These are phyloP conservation scores for Withania somnifera DNA, from an alignment of 305 asterid genomes.

Conservation along the genomic window DNA sequence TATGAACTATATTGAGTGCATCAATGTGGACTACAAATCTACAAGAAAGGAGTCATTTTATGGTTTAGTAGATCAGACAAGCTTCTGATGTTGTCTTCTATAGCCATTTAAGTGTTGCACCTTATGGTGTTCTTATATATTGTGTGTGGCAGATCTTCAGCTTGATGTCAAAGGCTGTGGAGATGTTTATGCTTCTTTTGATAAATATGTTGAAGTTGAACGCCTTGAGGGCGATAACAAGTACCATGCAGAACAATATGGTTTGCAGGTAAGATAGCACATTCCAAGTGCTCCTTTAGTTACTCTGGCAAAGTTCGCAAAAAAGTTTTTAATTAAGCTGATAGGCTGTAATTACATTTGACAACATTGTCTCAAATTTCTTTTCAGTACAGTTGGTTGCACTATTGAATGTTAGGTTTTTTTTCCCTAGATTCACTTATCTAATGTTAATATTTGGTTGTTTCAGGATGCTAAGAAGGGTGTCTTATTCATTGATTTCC, in stretches of 20 bases:
- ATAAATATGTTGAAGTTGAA: slow-evolving; percentile 49
- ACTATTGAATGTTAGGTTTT: neutral
- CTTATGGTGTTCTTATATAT: slow-evolving; percentile 8
- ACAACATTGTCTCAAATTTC: neutral
- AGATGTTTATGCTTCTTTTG: slow-evolving; percentile 53
- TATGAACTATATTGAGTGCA: slow-evolving; percentile 57
- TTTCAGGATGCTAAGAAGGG: slow-evolving; percentile 64
- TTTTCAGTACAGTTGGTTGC: neutral
- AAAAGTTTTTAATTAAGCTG: neutral
- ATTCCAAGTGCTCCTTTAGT: neutral
- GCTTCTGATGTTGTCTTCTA: slow-evolving; percentile 4
- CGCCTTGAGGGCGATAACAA: slow-evolving; percentile 48
- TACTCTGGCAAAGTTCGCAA: neutral
- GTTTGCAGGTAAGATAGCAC: slow-evolving; percentile 41
- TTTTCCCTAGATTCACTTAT: neutral
- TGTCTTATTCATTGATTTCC: slow-evolving; percentile 44
- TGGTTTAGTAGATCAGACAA: slow-evolving; percentile 25
- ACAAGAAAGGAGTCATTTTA: slow-evolving; percentile 51
- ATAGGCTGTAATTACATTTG: neutral
- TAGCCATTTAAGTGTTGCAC: slow-evolving; percentile 5
- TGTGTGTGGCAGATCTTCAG: slow-evolving; percentile 44
- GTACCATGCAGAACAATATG: slow-evolving; percentile 45
- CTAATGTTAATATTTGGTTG: slow-evolving; percentile 10
- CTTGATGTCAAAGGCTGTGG: slow-evolving; percentile 59
- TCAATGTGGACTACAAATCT: slow-evolving; percentile 46